These are phyloP conservation scores for Alopecurus myosuroides DNA, from an alignment of 176 grass and related monocot species.

Conservation along the genomic window DNA sequence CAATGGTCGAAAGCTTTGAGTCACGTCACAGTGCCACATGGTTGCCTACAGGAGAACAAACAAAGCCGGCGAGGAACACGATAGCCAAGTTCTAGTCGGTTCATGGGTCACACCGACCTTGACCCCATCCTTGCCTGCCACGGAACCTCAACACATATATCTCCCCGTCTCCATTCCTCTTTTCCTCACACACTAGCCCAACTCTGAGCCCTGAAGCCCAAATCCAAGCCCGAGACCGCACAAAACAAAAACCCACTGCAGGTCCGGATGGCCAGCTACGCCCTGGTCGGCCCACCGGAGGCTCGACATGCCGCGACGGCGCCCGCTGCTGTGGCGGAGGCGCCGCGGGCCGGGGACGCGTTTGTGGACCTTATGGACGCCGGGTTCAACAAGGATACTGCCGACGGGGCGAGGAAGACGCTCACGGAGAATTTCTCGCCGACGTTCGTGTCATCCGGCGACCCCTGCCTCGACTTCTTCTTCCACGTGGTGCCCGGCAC, in stretches of 20 bases:
- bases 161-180: neutral
- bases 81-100: neutral
- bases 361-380: constrained; percentile 31
- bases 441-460: constrained; percentile 57
- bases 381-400: neutral
- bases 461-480: constrained; percentile 92
- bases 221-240: neutral
- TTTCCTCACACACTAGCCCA: neutral
- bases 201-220: neutral
- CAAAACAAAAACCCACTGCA: neutral
- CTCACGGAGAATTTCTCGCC: constrained; percentile 58
- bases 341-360: neutral
- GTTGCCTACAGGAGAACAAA: neutral
- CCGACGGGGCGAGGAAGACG: constrained; percentile 5
- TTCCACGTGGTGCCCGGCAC: constrained; percentile 69
- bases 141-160: constrained; percentile 39
- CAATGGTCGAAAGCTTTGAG: neutral
- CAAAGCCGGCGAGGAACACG: neutral
- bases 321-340: neutral
- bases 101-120: constrained; percentile 27
- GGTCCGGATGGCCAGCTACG: neutral
- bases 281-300: constrained; percentile 68
- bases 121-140: constrained; percentile 38
- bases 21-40: neutral
- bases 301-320: neutral